Evolutionary conservation across 208 protist species (phyloP).

Genomic region (Wallacemonas collosoma): DNA sequence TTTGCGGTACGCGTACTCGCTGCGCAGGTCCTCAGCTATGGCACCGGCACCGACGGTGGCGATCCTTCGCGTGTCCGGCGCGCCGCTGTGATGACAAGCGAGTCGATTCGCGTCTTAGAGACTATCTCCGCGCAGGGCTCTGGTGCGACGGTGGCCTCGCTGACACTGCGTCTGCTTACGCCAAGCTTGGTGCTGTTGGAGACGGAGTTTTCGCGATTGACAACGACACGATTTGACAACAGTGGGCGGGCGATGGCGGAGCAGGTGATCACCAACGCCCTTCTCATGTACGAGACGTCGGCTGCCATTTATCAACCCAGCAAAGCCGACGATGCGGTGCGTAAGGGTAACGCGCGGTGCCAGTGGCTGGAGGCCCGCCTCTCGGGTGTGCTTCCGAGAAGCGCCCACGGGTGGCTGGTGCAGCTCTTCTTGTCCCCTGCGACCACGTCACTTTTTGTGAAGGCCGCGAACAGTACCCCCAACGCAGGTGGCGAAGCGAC

Average conservation of each 20-base stretch:
- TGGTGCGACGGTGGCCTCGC: slow-evolving; percentile 71
- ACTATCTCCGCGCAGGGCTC: slow-evolving; percentile 45
- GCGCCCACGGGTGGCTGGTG: slow-evolving; percentile 54
- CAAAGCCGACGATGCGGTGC: slow-evolving; percentile 58
- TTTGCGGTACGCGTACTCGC: slow-evolving; percentile 72
- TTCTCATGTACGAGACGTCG: slow-evolving; percentile 36
- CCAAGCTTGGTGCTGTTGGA: slow-evolving; percentile 74
- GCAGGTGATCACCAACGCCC: slow-evolving; percentile 50
- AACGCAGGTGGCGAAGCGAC: not conserved
- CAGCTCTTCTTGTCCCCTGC: slow-evolving; percentile 74
- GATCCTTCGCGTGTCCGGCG: slow-evolving; percentile 78
- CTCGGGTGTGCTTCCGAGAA: slow-evolving; percentile 41
- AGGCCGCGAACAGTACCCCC: not conserved
- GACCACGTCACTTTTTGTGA: slow-evolving; percentile 54
- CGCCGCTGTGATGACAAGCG: slow-evolving; percentile 58
- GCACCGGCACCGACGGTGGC: slow-evolving; percentile 72
- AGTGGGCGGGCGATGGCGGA: slow-evolving; percentile 67
- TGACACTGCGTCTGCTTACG: slow-evolving; percentile 67
- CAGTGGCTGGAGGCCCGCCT: slow-evolving; percentile 45
- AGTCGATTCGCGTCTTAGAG: slow-evolving; percentile 64
- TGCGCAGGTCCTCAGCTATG: slow-evolving; percentile 75
- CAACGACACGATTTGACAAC: slow-evolving; percentile 45
- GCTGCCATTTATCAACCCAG: slow-evolving; percentile 33
- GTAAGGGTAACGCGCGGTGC: slow-evolving; percentile 48
- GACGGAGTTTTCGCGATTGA: slow-evolving; percentile 64